Evolutionary conservation across 441 rosid genomes (phyloP).

Genomic region (Syzygium syzygioides): DNA sequence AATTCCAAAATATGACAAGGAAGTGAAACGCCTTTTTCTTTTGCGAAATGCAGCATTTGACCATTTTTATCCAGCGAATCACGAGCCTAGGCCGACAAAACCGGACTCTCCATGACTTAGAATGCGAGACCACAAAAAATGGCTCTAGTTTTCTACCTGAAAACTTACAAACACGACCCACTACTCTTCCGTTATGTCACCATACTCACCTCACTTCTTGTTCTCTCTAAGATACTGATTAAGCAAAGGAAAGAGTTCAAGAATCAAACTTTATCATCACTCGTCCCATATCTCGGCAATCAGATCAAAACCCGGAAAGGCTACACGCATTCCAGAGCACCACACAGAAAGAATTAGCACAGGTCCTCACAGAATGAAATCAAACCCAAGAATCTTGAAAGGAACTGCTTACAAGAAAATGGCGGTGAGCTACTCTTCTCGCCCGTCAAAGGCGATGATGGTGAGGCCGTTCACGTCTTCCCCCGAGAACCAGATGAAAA

Average conservation of each 20-base stretch:
- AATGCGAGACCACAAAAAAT: not conserved
- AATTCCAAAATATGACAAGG: not conserved
- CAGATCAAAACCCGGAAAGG: not conserved
- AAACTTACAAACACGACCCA: not conserved
- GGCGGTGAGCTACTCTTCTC: not conserved
- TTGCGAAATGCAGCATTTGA: not conserved
- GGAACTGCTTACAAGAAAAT: not conserved
- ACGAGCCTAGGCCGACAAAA: not conserved
- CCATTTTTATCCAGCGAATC: not conserved
- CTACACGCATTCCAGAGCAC: not conserved
- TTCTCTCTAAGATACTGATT: not conserved
- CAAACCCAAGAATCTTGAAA: not conserved
- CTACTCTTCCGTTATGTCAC: not conserved
- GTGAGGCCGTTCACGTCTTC: not conserved
- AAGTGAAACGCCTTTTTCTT: not conserved
- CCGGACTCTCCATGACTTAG: not conserved
- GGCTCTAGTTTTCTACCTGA: not conserved
- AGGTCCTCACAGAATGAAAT: not conserved
- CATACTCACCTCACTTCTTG: not conserved
- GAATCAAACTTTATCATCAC: not conserved
- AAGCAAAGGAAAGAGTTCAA: not conserved
- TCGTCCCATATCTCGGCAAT: not conserved
- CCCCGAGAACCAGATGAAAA: not conserved
- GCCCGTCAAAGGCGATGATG: not conserved
- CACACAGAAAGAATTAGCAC: not conserved